These are phyloP conservation scores for Pichia sp. DNA, from an alignment of 1,139 yeast species.

Conservation along the genomic window DNA sequence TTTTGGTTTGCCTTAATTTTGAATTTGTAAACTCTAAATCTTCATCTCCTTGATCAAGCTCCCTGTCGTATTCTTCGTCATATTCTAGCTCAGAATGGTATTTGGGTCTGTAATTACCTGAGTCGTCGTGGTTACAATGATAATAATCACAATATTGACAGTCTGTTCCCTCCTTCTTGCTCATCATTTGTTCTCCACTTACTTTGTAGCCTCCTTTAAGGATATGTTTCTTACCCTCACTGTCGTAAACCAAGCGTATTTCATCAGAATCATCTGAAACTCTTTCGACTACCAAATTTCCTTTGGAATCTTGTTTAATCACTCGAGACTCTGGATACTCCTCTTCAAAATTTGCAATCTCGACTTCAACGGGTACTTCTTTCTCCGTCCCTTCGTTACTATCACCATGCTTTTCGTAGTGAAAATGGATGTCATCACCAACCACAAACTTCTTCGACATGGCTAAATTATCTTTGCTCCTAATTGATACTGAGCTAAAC, in stretches of 20 bases:
- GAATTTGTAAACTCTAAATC: constrained; percentile 6
- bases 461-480: too few relatives aligned
- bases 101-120: constrained; percentile 11
- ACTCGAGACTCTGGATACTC: constrained; percentile 71
- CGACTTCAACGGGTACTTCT: constrained; percentile 30
- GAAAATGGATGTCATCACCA: constrained; percentile 58
- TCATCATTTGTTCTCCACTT: neutral
- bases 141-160: constrained; percentile 7
- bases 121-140: constrained; percentile 5
- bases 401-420: constrained; percentile 32
- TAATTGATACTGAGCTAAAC: too few relatives aligned
- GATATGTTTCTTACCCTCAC: constrained; percentile 4
- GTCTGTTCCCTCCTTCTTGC: neutral
- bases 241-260: constrained; percentile 11
- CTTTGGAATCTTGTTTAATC: constrained; percentile 65
- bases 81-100: constrained; percentile 14
- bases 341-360: constrained; percentile 47
- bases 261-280: constrained; percentile 27
- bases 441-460: constrained; percentile 31
- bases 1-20: neutral
- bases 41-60: constrained; percentile 14
- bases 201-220: neutral
- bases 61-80: constrained; percentile 17
- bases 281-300: constrained; percentile 62
- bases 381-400: too few relatives aligned